Evolutionary conservation across 495 filamentous ascomycete species (phyloP).

Genomic region (Tetracladium marchalianum): DNA sequence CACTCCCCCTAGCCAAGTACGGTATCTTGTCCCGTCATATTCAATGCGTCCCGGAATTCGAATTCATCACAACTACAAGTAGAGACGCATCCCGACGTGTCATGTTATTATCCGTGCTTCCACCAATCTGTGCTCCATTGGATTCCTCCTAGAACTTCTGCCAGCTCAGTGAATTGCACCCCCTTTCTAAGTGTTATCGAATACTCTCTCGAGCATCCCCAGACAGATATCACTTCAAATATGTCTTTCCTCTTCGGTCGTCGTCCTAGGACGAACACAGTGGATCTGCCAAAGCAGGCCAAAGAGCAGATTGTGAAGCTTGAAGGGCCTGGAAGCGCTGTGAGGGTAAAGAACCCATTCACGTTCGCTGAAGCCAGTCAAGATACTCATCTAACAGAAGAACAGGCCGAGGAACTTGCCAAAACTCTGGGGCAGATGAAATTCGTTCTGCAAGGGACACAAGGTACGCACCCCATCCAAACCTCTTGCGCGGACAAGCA

Average conservation of each 20-base stretch:
- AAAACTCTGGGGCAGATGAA: constrained; percentile 77
- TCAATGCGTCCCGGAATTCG: no score
- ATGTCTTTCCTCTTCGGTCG: constrained; percentile 81
- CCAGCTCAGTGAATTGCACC: no score
- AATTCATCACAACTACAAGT: no score
- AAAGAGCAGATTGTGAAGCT: constrained; percentile 44
- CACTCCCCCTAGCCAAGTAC: no score
- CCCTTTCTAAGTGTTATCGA: no score
- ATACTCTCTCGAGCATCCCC: no score
- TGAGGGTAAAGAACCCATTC: constrained; percentile 32
- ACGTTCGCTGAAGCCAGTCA: constrained; percentile 7
- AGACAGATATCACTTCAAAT: not conserved
- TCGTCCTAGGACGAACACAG: constrained; percentile 44
- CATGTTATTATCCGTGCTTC: no score
- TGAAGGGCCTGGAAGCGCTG: constrained; percentile 37
- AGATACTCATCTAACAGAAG: not conserved
- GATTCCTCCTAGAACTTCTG: no score
- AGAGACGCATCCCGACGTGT: no score
- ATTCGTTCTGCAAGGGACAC: constrained; percentile 68
- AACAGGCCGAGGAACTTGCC: constrained; percentile 59
- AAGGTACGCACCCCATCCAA: constrained; percentile 10
- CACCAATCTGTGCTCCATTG: no score
- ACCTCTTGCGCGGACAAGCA: constrained; percentile 4
- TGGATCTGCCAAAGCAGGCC: constrained; percentile 41
- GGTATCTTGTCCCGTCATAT: no score